Base-by-base conservation (phyloP, 352 stramenopile species). In the Pythium scleroteichum region DNA sequence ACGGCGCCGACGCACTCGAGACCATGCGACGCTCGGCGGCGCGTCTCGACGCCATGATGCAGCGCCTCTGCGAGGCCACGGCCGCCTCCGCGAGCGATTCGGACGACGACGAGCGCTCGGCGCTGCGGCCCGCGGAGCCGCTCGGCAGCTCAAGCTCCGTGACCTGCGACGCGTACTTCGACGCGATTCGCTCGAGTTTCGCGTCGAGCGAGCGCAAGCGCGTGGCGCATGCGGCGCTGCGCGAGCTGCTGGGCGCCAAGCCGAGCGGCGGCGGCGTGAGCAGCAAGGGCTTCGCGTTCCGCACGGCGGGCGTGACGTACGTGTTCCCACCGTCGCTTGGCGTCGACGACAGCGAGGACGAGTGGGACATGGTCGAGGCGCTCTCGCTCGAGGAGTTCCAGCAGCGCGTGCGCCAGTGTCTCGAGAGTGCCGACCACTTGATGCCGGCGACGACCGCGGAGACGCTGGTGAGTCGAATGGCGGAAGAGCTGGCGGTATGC, bases 1-100 rank as follows among this genome's bases (percentile, higher is more conserved):
- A 44, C 33, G 33, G 33, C 33, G 33, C 33, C 33, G 33, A 39
- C 38, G 38, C 38, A 45, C 23, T 79, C 12, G 27, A 48, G 32
- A 50, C 32, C n/a, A 80, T 80, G 72, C 62, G 64, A 54, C 45
- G 65, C 46, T 66, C 62, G 8, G 65, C 72, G 4, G 19, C 44
- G 35, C 54, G 68, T 3, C 62, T 87, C 26, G 78, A 89, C 45
- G 66, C 59, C n/a, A 83, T 89, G 38, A 66, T 89, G 3, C 69
- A 87, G 54, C 46, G 52, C 8, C 41, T 85, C 48, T 83, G 76
- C 40, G 59, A 22, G 24, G 22, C 32, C 24, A 19, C 38, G 13
- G 29, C 1, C 4, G 27, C n/a, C 16, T 29, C 50, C 2, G 10
- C 38, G 38, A 24, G 52, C 45, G 20, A 38, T 17, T 12, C 26